phyloP scores from a whole-genome alignment of 371 early-diverging fungal species.

The Apophysomyces trapeziformis region DNA sequence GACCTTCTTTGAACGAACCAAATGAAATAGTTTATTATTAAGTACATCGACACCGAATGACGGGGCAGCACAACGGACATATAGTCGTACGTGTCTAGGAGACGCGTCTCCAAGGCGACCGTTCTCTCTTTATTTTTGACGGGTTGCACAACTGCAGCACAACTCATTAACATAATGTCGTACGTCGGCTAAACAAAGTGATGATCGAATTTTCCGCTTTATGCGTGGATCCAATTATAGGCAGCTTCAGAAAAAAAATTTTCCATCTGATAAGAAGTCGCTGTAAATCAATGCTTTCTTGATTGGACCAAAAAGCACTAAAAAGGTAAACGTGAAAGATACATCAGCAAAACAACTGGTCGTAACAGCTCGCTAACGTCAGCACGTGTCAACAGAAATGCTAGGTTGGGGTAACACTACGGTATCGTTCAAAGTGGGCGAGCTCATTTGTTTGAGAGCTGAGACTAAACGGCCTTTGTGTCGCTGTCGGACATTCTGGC shows the following conservation, averaged over 20 bases:
- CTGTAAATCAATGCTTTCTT: background rate
- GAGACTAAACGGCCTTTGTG: conserved; percentile 4
- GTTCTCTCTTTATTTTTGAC: background rate
- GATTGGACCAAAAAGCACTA: background rate
- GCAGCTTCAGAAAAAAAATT: background rate
- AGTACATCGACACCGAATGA: too few relatives aligned
- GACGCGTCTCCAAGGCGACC: background rate
- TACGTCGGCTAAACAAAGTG: conserved; percentile 10
- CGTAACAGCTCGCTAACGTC: background rate
- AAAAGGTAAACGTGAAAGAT: background rate
- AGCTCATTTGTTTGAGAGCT: background rate
- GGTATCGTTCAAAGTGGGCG: background rate
- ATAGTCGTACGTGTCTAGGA: background rate
- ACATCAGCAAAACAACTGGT: too few relatives aligned
- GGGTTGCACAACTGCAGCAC: conserved; percentile 11
- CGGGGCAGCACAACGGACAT: background rate
- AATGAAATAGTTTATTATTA: too few relatives aligned
- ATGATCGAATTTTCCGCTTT: background rate
- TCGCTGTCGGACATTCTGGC: conserved; percentile 1
- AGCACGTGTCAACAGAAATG: conserved; percentile 6
- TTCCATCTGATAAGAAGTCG: background rate
- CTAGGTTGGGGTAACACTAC: conserved; percentile 4
- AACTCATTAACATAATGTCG: conserved; percentile 2
- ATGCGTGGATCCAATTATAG: conserved; percentile 2
- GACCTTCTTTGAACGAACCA: background rate